These are phyloP conservation scores for Kuraishia borneana DNA, from an alignment of 805 yeast species.

Conservation along the genomic window DNA sequence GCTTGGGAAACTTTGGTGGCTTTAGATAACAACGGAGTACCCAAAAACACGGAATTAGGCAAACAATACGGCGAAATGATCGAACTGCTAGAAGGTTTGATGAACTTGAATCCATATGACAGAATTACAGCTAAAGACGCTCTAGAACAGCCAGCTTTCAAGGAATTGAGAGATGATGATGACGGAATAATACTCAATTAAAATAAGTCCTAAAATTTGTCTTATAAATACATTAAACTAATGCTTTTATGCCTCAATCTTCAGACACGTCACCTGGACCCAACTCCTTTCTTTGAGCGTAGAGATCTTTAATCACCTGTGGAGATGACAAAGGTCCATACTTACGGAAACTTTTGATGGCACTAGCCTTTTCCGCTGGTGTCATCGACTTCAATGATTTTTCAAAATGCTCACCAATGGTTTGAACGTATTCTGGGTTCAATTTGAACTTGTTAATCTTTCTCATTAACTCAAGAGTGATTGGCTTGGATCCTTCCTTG, in stretches of 20 bases:
- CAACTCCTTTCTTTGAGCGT: conserved; percentile 23
- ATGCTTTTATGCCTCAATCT: background rate
- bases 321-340: conserved; percentile 48
- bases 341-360: conserved; percentile 54
- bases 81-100: conserved; percentile 44
- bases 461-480: conserved; percentile 19
- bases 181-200: conserved; percentile 15
- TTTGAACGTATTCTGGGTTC: conserved; percentile 43
- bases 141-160: conserved; percentile 48
- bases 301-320: conserved; percentile 26
- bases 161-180: conserved; percentile 21
- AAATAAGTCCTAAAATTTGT: background rate
- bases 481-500: conserved; percentile 21
- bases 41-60: conserved; percentile 22
- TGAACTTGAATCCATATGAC: conserved; percentile 45
- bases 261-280: conserved; percentile 14
- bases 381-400: conserved; percentile 15
- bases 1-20: conserved; percentile 51
- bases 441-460: conserved; percentile 36
- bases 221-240: background rate
- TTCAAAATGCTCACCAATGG: conserved; percentile 38
- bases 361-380: conserved; percentile 26
- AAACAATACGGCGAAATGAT: conserved; percentile 32
- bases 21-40: conserved; percentile 30
- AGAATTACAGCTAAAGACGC: conserved; percentile 49